Base-by-base conservation (phyloP, 208 protist genomes). In the Acanthamoeba comandoni region DNA sequence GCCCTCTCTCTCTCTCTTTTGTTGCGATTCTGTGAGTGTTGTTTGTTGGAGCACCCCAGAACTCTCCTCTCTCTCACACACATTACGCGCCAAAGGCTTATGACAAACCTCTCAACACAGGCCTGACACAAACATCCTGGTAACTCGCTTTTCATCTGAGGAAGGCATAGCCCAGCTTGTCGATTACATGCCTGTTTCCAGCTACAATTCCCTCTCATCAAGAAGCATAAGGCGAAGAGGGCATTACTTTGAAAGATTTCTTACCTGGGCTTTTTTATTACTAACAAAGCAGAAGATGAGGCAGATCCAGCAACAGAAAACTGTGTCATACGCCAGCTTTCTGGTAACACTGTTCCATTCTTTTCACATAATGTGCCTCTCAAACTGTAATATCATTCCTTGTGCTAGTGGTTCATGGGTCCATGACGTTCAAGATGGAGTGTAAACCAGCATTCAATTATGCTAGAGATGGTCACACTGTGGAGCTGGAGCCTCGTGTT, bases 401-500 rank as follows among this genome's bases (percentile, higher is more conserved):
- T 65, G 5, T 5, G 58, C 58, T 77, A 55, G 85, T 91, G 15
- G 93, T 95, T 0, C 88, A 94, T 60, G 92, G 94, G 24, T 35
- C 26, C 15, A 51, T 94, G 39, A 55, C 55, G 15, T 94, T 95
- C 48, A 64, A 53, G n/a, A 91, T 95, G 82, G 71, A 29, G 24
- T 95, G 92, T 24, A 87, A 62, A 15, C 94, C 93, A 43, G 70
- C 62, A 5, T 95, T 95, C 65, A 95, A 95, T 53, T 95, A 94
- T 69, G 93, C 55, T 12, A 9, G 91, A 15, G 92, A 92, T 11
- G 22, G 55, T 19, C 94, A 95, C 60, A 19, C 15, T 19, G 19
- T 62, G 1, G 64, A 93, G 73, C 12, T 55, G 7, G 43, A 4
- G 0, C 4, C 9, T 0, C 26, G 80, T 92, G 64, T 85, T 13